Conservation (phyloP, 2,329 filamentous ascomycete genomes). For the Phymatotrichopsis omnivora region DNA sequence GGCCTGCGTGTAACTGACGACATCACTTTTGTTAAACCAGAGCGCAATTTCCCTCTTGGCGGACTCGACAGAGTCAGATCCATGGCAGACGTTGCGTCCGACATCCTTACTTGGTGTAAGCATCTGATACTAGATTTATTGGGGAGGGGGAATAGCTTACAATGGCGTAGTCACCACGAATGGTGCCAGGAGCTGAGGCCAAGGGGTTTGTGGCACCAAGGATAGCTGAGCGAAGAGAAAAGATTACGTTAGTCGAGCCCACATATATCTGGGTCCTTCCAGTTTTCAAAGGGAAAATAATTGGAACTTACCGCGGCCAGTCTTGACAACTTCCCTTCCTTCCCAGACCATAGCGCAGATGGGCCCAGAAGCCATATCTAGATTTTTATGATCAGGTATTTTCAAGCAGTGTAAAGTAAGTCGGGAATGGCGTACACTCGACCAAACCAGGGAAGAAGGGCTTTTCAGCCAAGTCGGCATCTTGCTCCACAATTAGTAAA, state of each 20-base stretch:
- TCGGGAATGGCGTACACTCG: conserved; percentile 55
- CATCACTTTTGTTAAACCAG: conserved; percentile 89
- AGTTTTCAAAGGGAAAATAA: background rate
- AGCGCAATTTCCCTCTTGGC: conserved; percentile 99
- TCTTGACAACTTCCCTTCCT: conserved; percentile 97
- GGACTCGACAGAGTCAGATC: conserved; percentile 96
- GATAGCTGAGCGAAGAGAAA: conserved; percentile 51
- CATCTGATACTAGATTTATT: background rate
- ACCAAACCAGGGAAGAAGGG: conserved; percentile 95
- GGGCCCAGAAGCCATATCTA: conserved; percentile 94
- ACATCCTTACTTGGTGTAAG: conserved; percentile 44
- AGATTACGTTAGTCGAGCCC: conserved; percentile 23
- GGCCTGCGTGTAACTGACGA: conserved; percentile 73
- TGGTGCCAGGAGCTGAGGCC: conserved; percentile 88
- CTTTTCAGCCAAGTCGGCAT: conserved; percentile 84
- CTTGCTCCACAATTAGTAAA: conserved; percentile 34
- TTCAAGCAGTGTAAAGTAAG: background rate
- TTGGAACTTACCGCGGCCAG: conserved; percentile 64
- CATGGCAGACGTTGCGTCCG: conserved; percentile 99
- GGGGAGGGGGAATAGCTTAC: conserved; percentile 36
- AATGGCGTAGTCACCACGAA: conserved; percentile 87
- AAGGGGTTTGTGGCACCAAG: conserved; percentile 99
- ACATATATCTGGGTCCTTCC: too few species aligned
- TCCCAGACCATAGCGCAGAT: conserved; percentile 99
- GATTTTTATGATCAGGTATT: conserved; percentile 26